Base-by-base conservation (phyloP, 2,329 filamentous ascomycete species). In the Botrytis byssoidea region DNA sequence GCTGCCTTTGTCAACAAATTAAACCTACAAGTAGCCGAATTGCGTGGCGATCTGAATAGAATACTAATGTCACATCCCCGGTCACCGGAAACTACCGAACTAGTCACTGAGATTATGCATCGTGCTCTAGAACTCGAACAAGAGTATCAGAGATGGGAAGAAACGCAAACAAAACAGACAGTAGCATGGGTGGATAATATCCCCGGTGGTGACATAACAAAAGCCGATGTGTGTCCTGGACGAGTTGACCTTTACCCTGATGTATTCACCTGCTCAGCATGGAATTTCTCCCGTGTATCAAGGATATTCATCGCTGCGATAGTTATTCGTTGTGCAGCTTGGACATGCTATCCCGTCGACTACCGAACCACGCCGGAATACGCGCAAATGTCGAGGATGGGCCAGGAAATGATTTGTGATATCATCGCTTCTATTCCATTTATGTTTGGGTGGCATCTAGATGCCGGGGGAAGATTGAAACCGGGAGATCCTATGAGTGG, bases 301-400 rank as follows among this genome's bases (percentile, higher is more conserved):
- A 84, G 89, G 4, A 83, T 91, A 42, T 85, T 88, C 70, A 83
- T 90, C 37, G 85, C 86, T 4, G 86, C 87, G 25, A 81, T 88
- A 25, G 85, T 87, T 55, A 86, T 90, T 20, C 86, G 89, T 10
- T 90, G 88, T 77, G 85, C 86, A 10, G 89, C 89, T 2, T 90
- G 88, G 88, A 83, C 88, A 37, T 88, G 87, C 79, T 83, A 85
- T 14, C 89, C 89, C 0, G 85, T 88, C 14, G 89, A 91, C 80
- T 90, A 90, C 78, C 84, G 88, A 60, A 90, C 88, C 1, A 90
- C 88, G 9, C 85, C 88, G 29, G 88, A 90, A 79, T 91, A 90
- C 76, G 87, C 87, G 18, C 85, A 85, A 0, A 86, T 87, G 7
- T 84, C 86, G 25, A 82, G 86, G 55, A 84, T 84, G 2, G 88